These are phyloP conservation scores for Lantana camara DNA, from an alignment of 257 asterid species.

Conservation along the genomic window DNA sequence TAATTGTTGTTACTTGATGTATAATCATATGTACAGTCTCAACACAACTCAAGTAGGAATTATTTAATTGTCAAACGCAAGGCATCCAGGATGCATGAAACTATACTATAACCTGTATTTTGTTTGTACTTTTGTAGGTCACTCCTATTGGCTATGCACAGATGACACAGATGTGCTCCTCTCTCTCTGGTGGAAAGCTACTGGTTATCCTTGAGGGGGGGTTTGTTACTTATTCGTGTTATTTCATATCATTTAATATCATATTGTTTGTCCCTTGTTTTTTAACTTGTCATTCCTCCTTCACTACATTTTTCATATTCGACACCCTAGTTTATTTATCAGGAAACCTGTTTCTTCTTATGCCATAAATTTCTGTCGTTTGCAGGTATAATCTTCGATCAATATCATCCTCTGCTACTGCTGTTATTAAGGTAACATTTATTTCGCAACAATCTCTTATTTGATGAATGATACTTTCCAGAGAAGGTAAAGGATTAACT, in stretches of 20 bases:
- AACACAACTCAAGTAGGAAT: slow-evolving; percentile 12
- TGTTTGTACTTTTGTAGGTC: slow-evolving; percentile 46
- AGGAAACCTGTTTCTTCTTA: slow-evolving; percentile 18
- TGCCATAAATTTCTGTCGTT: slow-evolving; percentile 23
- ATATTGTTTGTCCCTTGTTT: not conserved
- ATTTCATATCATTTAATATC: slow-evolving; percentile 17
- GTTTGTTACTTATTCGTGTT: slow-evolving; percentile 48
- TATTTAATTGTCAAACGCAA: slow-evolving; percentile 4
- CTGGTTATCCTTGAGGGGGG: slow-evolving; percentile 98
- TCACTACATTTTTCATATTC: slow-evolving; percentile 14
- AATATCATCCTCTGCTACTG: slow-evolving; percentile 89
- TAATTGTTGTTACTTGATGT: not conserved
- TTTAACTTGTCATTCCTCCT: not conserved
- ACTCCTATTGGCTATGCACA: slow-evolving; percentile 91
- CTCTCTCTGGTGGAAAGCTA: slow-evolving; percentile 82
- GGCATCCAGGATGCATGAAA: slow-evolving; percentile 12
- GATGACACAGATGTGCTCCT: slow-evolving; percentile 82
- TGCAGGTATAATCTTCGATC: slow-evolving; percentile 96
- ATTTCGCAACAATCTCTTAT: slow-evolving; percentile 20
- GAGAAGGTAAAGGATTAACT: slow-evolving; percentile 12
- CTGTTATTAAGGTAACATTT: slow-evolving; percentile 76
- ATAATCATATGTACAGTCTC: not conserved
- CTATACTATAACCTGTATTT: not conserved
- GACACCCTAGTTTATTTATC: not conserved
- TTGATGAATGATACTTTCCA: slow-evolving; percentile 21